phyloP scores from a whole-genome alignment of 2,329 filamentous ascomycete species.

The Plenodomus lindquistii region DNA sequence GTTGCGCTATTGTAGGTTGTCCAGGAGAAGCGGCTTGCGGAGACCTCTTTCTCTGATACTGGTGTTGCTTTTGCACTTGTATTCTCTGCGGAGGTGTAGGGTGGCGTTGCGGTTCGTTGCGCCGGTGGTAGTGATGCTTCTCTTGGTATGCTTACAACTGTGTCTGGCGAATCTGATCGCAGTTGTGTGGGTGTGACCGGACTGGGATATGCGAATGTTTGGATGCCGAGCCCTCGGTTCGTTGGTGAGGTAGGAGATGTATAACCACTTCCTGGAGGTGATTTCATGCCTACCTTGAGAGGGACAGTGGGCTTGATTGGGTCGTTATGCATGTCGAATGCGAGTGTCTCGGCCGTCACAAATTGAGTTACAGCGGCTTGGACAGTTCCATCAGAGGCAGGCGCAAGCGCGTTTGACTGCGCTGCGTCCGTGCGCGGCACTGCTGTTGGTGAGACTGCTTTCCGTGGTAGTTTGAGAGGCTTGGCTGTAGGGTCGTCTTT shows the following conservation, averaged over 20 bases:
- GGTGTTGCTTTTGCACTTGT: constrained; percentile 29
- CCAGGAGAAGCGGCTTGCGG: constrained; percentile 35
- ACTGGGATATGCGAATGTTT: constrained; percentile 32
- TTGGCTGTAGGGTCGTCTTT: constrained; percentile 61
- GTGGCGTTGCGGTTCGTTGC: constrained; percentile 28
- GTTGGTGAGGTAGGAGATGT: constrained; percentile 37
- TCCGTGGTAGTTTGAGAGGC: constrained; percentile 57
- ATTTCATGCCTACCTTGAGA: constrained; percentile 47
- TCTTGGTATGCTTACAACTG: constrained; percentile 11
- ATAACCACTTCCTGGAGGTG: constrained; percentile 35
- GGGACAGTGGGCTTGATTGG: constrained; percentile 49
- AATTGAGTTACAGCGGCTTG: constrained; percentile 34
- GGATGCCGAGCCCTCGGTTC: constrained; percentile 27
- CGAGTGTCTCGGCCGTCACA: constrained; percentile 30
- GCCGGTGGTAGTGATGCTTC: constrained; percentile 19
- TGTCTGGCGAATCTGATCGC: constrained; percentile 6
- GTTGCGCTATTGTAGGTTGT: constrained; percentile 42
- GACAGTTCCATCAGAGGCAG: constrained; percentile 20
- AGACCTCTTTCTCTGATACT: constrained; percentile 22
- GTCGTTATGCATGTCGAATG: constrained; percentile 37
- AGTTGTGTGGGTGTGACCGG: constrained; percentile 33
- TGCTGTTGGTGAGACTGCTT: constrained; percentile 25
- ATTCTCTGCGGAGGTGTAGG: constrained; percentile 24
- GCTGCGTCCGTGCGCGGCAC: constrained; percentile 14
- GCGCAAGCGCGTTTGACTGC: constrained; percentile 32